Evolutionary conservation across 2,329 filamentous ascomycete genomes (phyloP), one percentile per base, ranked within the genome.

Genomic region (Blastomyces gilchristii): DNA sequence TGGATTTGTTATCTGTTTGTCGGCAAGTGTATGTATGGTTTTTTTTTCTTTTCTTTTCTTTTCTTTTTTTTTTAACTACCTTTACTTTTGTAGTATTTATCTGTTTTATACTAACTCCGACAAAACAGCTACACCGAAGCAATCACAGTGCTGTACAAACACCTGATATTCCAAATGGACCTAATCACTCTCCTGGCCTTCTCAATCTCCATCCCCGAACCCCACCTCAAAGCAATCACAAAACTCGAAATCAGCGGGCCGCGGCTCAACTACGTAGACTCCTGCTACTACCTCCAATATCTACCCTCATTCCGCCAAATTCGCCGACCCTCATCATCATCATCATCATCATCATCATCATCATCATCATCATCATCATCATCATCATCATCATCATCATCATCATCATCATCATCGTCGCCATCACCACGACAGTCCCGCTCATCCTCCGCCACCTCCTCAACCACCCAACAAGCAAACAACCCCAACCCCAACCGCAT

Each of bases 141-240:
- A 43, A 43, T 58, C 56, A 45, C 56, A 9, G 56, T 58, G 56
- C 39, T 58, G 43, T 58, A 58, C 39, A 41, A 45, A 31, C 25
- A 16, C n/a, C 7, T 43, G n/a, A 28, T 37, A 1, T 58, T 58
- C 37, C 56, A 58, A 25, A 58, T 58, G 56, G 37, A 58, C 14
- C 56, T 45, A 3, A 12, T 58, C n/a, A 43, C 56, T 5, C 34
- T 58, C 8, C 18, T 58, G 37, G 56, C n/a, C 37, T 45, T 58
- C 56, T 58, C 56, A 25, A 58, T 58, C 37, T 58, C 56, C 37
- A 43, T 58, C 39, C 56, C 56, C 25, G 39, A 45, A 7, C 56
- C 45, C 18, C 56, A 43, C 39, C 56, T 58, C 3, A 43, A 45
- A 28, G n/a, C 12, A 25, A 43, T 58, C n/a, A 41, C 37, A 25